phyloP scores from a whole-genome alignment of 108 stramenopile species.

The Cylindrotheca fusiformis region DNA sequence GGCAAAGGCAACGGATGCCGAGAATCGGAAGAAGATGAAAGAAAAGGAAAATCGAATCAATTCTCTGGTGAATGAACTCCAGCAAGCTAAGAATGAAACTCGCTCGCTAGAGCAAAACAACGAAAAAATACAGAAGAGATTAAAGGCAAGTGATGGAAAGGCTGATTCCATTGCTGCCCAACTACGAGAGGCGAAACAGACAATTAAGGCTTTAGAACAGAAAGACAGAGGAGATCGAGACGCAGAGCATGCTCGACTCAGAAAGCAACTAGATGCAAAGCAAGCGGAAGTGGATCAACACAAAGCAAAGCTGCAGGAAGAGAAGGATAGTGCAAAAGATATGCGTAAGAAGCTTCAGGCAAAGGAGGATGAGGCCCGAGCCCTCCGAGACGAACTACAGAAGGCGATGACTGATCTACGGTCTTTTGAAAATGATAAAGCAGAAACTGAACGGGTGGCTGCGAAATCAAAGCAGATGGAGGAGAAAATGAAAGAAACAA shows the following conservation, averaged over 20 bases:
- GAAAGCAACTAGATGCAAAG: not conserved
- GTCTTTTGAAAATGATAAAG: not conserved
- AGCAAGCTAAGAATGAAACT: not conserved
- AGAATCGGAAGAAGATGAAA: not conserved
- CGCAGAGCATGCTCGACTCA: not conserved
- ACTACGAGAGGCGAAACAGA: not conserved
- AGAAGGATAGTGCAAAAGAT: not conserved
- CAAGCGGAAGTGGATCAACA: not conserved
- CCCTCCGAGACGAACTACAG: not conserved
- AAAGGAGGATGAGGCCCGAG: not conserved
- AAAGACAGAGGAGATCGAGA: not conserved
- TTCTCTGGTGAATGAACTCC: not conserved
- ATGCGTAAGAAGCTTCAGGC: not conserved
- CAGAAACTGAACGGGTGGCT: not conserved
- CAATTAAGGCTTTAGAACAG: not conserved
- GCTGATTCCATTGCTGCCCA: not conserved
- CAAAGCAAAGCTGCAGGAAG: not conserved
- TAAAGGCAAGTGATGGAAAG: not conserved
- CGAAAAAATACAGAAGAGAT: not conserved
- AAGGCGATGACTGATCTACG: not conserved
- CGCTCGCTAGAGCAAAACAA: not conserved
- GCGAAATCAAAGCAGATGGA: not conserved
- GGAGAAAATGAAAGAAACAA: not conserved
- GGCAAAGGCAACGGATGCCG: not conserved
- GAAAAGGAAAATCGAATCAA: not conserved